Conservation (phyloP, 1,139 yeast species). For the Kodamaea fungicola region DNA sequence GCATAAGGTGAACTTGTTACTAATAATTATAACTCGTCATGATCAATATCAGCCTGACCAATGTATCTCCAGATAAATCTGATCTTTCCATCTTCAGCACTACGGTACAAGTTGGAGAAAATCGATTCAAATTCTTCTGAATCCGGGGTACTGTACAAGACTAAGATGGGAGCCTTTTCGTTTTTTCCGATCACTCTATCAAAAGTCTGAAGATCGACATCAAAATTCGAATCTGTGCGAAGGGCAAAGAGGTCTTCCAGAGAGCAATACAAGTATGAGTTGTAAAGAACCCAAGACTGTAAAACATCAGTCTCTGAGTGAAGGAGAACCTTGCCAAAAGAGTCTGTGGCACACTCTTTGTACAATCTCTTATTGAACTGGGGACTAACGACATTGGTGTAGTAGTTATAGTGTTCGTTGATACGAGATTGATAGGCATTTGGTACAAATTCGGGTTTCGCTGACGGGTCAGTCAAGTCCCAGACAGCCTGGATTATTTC, state of each 20-base stretch:
- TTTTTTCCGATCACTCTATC: slow-evolving; percentile 59
- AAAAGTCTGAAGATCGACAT: slow-evolving; percentile 33
- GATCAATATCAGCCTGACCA: background rate
- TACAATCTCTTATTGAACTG: slow-evolving; percentile 15
- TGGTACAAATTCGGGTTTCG: background rate
- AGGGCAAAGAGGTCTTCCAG: slow-evolving; percentile 68
- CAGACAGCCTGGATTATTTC: no score
- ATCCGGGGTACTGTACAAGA: slow-evolving; percentile 51
- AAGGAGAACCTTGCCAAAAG: slow-evolving; percentile 32
- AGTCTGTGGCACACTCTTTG: slow-evolving; percentile 28
- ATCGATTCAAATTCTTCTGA: slow-evolving; percentile 50
- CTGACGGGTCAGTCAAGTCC: background rate
- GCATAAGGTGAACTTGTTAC: no score
- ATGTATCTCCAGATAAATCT: slow-evolving; percentile 76
- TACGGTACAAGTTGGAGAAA: slow-evolving; percentile 55
- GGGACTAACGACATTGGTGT: slow-evolving; percentile 28
- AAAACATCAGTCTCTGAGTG: slow-evolving; percentile 10
- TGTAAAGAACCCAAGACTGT: slow-evolving; percentile 51
- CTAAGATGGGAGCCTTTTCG: slow-evolving; percentile 35
- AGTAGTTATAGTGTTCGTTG: slow-evolving; percentile 59
- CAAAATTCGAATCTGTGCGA: slow-evolving; percentile 35
- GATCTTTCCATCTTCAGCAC: slow-evolving; percentile 63
- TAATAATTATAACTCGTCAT: background rate
- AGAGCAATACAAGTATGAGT: slow-evolving; percentile 57
- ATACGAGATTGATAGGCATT: slow-evolving; percentile 44